These are phyloP conservation scores for Rhizopogon salebrosus DNA, from an alignment of 768 basidiomycete species.

Conservation along the genomic window DNA sequence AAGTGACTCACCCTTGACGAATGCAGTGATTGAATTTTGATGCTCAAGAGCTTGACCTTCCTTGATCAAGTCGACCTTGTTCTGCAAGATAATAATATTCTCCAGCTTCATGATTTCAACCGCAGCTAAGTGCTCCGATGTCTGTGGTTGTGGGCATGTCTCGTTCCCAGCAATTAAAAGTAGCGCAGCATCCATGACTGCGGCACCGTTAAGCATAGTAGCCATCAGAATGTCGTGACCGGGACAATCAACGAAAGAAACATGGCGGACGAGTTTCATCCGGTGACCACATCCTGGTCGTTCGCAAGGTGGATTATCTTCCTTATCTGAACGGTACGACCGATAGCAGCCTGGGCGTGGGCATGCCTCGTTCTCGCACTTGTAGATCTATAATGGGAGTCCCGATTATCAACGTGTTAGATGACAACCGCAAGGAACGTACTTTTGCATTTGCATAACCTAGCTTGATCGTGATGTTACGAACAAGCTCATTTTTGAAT, in stretches of 20 bases:
- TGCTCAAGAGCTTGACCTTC: slow-evolving; percentile 93
- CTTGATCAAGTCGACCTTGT: slow-evolving; percentile 98
- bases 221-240: slow-evolving; percentile 99
- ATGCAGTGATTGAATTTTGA: slow-evolving; percentile 90
- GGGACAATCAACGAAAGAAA: slow-evolving; percentile 97
- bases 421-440: slow-evolving; percentile 22
- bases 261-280: slow-evolving; percentile 92
- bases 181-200: slow-evolving; percentile 98
- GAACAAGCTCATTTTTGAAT: slow-evolving; percentile 98
- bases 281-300: slow-evolving; percentile 84
- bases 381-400: slow-evolving; percentile 72
- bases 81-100: slow-evolving; percentile 96
- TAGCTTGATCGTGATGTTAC: slow-evolving; percentile 99
- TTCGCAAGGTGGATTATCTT: slow-evolving; percentile 90
- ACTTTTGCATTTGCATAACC: slow-evolving; percentile 99
- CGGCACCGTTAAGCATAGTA: slow-evolving; percentile 99
- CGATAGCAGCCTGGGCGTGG: slow-evolving; percentile 92
- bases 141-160: slow-evolving; percentile 98
- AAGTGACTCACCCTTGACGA: slow-evolving; percentile 75
- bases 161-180: slow-evolving; percentile 97
- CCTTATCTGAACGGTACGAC: slow-evolving; percentile 91
- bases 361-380: slow-evolving; percentile 92
- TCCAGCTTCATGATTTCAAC: slow-evolving; percentile 99
- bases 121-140: slow-evolving; percentile 96
- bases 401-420: not conserved